Evolutionary conservation across 1,284 basidiomycete species (phyloP).

Genomic region (Flammula alnicola): DNA sequence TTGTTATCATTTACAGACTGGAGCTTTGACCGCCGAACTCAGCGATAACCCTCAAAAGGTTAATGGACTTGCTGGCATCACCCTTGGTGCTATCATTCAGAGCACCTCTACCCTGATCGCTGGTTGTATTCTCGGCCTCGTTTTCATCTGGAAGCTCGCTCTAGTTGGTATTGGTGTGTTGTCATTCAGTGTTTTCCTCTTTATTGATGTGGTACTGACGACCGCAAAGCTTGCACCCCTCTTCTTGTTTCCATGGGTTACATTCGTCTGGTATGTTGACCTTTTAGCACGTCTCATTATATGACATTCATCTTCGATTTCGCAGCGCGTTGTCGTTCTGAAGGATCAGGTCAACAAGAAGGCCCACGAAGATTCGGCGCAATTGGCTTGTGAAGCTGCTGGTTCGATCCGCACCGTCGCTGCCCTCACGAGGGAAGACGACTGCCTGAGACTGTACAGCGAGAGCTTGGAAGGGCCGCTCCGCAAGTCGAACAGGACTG

Average conservation of each 20-base stretch:
- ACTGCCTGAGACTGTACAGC: conserved; percentile 77
- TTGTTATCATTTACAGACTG: conserved; percentile 54
- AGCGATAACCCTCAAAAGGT: conserved; percentile 94
- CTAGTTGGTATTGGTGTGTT: conserved; percentile 73
- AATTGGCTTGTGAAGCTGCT: conserved; percentile 92
- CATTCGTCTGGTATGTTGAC: conserved; percentile 74
- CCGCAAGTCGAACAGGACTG: conserved; percentile 63
- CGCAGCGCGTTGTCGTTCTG: conserved; percentile 76
- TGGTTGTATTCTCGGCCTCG: conserved; percentile 79
- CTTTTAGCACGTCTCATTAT: no score
- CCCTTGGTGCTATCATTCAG: conserved; percentile 89
- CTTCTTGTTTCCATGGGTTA: conserved; percentile 85
- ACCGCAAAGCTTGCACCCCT: conserved; percentile 74
- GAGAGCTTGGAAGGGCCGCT: conserved; percentile 77
- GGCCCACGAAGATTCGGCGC: conserved; percentile 84
- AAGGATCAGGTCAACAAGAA: conserved; percentile 90
- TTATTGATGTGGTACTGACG: conserved; percentile 15
- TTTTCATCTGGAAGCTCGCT: conserved; percentile 81
- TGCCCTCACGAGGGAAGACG: conserved; percentile 84
- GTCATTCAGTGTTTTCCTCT: conserved; percentile 26
- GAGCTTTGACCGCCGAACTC: conserved; percentile 79
- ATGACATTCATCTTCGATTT: conserved; percentile 6
- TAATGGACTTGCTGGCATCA: conserved; percentile 88
- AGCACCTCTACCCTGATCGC: conserved; percentile 74
- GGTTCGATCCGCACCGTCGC: conserved; percentile 95